phyloP scores from a whole-genome alignment of 805 yeast genomes.

The Suhomyces sp. region DNA sequence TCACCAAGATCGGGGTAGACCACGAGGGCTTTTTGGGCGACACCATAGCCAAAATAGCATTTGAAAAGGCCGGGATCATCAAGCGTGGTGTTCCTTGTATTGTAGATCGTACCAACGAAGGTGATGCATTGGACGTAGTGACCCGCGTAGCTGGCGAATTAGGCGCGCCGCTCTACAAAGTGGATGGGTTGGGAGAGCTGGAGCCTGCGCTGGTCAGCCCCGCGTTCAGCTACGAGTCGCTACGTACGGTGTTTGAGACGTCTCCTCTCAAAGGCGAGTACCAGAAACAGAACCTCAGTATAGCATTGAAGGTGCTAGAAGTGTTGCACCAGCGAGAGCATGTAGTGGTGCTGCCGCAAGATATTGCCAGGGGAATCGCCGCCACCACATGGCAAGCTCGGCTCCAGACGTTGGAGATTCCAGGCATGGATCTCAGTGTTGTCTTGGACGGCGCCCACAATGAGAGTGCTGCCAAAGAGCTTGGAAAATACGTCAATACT shows the following conservation, averaged over 20 bases:
- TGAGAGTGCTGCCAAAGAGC: conserved; percentile 74
- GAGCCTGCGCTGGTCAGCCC: neutral
- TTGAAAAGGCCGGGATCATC: conserved; percentile 84
- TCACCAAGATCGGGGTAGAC: conserved; percentile 83
- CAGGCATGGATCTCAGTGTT: conserved; percentile 25
- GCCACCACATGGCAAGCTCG: conserved; percentile 84
- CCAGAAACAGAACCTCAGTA: conserved; percentile 65
- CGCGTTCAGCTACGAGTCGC: neutral
- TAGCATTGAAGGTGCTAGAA: conserved; percentile 60
- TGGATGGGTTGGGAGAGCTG: conserved; percentile 14
- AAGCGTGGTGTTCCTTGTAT: conserved; percentile 60
- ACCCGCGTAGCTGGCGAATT: conserved; percentile 28
- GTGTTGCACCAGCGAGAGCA: conserved; percentile 33
- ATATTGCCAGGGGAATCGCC: conserved; percentile 50
- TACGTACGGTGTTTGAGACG: neutral
- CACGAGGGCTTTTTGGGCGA: conserved; percentile 77
- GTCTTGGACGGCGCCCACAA: conserved; percentile 94
- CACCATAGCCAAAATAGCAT: conserved; percentile 62
- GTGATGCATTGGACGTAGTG: conserved; percentile 49
- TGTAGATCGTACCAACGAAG: conserved; percentile 65
- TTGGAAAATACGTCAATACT: conserved; percentile 49
- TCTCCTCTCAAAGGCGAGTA: conserved; percentile 71
- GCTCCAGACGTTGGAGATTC: conserved; percentile 46
- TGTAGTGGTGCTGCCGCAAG: conserved; percentile 34
- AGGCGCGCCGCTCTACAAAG: conserved; percentile 26